Percentiles rank a stretch among this genome's conserved stretches.
phyloP scores from a whole-genome alignment of 2,329 filamentous ascomycete genomes.

The Myriosclerotinia curreyana region DNA sequence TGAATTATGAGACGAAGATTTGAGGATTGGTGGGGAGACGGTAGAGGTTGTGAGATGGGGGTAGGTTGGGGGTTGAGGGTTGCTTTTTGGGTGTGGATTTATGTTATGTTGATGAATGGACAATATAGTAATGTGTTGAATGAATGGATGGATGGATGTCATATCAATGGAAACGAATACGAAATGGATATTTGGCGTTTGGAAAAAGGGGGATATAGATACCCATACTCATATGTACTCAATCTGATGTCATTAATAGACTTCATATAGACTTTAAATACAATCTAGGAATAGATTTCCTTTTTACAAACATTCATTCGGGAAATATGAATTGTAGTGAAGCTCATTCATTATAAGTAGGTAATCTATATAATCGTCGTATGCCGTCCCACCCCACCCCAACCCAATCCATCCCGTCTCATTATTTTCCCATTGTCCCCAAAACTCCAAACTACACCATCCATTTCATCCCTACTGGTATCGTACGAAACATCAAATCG shows the following conservation, averaged over 20 bases:
- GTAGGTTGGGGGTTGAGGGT: too few relatives aligned
- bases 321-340: background rate
- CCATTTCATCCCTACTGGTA: slow-evolving; percentile 7
- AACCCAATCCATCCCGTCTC: background rate
- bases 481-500: background rate
- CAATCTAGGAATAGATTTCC: background rate
- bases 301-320: background rate
- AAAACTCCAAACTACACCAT: slow-evolving; percentile 9
- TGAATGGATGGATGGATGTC: background rate
- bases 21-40: background rate
- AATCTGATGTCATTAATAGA: too few relatives aligned
- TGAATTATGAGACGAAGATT: slow-evolving; percentile 10
- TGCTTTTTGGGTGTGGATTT: too few relatives aligned
- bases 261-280: background rate
- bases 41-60: too few relatives aligned
- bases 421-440: background rate
- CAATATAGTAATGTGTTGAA: background rate
- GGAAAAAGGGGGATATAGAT: background rate
- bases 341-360: background rate
- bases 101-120: background rate
- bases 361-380: background rate
- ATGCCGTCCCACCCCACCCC: background rate
- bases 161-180: background rate
- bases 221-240: background rate
- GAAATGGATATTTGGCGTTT: background rate